Evolutionary conservation across 495 filamentous ascomycete genomes (phyloP), one percentile per base, ranked within the genome.

Genomic region (Penicillium samsonianum): DNA sequence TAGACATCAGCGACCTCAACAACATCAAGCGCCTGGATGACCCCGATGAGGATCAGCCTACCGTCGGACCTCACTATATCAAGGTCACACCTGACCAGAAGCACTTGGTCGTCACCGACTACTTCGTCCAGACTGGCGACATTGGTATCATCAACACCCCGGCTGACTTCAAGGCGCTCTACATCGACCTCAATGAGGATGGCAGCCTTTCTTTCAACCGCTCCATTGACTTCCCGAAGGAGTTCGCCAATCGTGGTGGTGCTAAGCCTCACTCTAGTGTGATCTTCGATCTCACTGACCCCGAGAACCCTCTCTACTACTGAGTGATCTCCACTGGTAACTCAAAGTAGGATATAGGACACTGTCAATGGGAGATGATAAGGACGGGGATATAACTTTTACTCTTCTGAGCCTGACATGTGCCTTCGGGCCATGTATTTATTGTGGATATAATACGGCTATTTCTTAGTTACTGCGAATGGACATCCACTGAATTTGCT

Each of bases 1-100:
- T 86, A 20, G 83, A 87, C 60, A 87, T 86, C 63, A 81, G 77
- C 19, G 82, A 87, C 60, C 70, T 87, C 0, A 69, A 72, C 71
- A 80, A 84, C 55, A 75, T 82, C 55, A 83, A 81, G 67, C 77
- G 83, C 17, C 80, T 87, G 22, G 84, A 87, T 53, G 70, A 86
- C 59, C 84, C 83, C 0, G 70, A 82, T 59, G 80, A 80, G 64
- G 68, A 72, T 38, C 84, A 87, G 60, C 82, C 81, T 23, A 82
- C 78, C 53, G 75, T 84, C 49, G 83, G 84, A 7, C 84, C 84
- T 0, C 84, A 87, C 68, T 85, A 85, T 57, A 70, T 86, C 69
- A 86, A 86, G 73, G 75, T 87, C 62, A 80, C 83, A 9, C 84
- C 84, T 1, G 84, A 86, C 64, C 80, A 84, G 71, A 81, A 82